These are phyloP conservation scores for Fraxinus baroniana DNA, from an alignment of 305 asterid species.

Conservation along the genomic window DNA sequence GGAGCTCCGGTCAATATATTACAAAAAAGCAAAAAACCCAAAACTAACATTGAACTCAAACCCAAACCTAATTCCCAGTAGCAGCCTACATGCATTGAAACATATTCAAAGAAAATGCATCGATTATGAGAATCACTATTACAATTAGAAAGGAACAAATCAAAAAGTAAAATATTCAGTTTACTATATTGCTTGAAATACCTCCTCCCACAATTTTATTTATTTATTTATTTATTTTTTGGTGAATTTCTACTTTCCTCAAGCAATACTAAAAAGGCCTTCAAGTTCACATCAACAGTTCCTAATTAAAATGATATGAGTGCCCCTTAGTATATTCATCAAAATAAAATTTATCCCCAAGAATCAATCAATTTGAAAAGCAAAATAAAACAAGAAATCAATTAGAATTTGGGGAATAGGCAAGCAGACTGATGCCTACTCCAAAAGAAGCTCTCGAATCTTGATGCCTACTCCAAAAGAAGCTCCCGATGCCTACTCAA, in stretches of 20 bases:
- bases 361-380: background rate
- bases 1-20: background rate
- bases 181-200: too few species aligned
- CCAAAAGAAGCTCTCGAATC: too few species aligned
- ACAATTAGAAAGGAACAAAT: background rate
- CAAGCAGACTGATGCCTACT: too few species aligned
- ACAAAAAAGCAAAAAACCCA: too few species aligned
- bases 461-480: too few species aligned
- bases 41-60: too few species aligned
- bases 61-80: too few species aligned
- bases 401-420: too few species aligned
- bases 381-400: background rate
- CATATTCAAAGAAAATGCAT: background rate
- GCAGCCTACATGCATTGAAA: constrained; percentile 47
- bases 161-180: too few species aligned
- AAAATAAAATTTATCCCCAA: background rate
- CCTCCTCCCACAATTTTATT: too few species aligned
- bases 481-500: too few species aligned
- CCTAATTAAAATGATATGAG: background rate
- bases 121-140: constrained; percentile 8
- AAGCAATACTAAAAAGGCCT: background rate
- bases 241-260: background rate
- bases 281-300: background rate
- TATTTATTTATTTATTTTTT: background rate
- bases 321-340: background rate